Evolutionary conservation across 768 basidiomycete species (phyloP).

Genomic region (Fomitopsis pulvina): DNA sequence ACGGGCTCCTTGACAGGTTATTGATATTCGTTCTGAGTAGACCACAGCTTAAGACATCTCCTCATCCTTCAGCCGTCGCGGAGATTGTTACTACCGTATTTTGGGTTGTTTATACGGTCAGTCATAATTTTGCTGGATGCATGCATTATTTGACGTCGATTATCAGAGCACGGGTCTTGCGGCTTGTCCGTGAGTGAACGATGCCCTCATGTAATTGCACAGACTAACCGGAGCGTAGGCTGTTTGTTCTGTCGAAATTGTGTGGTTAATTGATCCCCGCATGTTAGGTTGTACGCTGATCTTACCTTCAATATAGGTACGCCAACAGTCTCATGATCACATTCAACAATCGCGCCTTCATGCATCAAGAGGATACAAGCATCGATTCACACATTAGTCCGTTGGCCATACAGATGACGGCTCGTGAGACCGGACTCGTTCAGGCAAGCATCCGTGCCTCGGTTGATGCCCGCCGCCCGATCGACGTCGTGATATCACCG

Average conservation of each 20-base stretch:
- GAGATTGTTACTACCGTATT: neutral
- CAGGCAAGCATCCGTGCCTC: no score
- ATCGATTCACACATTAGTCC: neutral
- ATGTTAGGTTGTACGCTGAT: neutral
- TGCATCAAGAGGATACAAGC: neutral
- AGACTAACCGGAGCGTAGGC: neutral
- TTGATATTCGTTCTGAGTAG: neutral
- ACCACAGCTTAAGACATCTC: neutral
- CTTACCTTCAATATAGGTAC: neutral
- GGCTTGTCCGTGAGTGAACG: neutral
- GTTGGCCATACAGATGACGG: neutral
- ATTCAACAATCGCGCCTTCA: neutral
- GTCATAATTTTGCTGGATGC: neutral
- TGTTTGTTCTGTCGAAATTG: neutral
- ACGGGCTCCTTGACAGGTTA: neutral
- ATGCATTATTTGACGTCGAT: neutral
- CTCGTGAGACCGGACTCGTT: neutral
- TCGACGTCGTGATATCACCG: no score
- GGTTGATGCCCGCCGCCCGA: no score
- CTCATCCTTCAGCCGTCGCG: neutral
- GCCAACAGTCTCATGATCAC: neutral
- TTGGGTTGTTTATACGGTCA: neutral
- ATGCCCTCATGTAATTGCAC: neutral
- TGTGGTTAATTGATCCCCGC: neutral
- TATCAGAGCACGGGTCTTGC: neutral